Evolutionary conservation across 2,329 filamentous ascomycete genomes (phyloP).

Genomic region (Aspergillus pseudoviridinutans): DNA sequence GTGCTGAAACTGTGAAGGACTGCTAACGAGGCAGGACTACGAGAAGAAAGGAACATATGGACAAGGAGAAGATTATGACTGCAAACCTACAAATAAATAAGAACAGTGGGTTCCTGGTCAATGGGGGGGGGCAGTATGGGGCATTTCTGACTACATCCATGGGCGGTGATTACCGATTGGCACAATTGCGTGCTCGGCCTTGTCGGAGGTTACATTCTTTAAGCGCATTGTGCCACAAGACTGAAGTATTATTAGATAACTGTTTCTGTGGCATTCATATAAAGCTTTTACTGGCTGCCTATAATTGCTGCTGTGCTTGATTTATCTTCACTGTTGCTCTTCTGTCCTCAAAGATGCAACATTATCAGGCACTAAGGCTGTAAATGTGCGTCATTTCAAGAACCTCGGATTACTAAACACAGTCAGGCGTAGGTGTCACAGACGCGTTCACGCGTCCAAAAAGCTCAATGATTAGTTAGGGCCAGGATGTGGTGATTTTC

Average conservation of each 20-base stretch:
- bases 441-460: background rate
- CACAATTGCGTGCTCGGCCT: background rate
- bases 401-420: background rate
- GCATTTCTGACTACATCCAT: background rate
- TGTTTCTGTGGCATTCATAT: background rate
- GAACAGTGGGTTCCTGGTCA: background rate
- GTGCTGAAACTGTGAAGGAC: background rate
- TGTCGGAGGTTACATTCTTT: background rate
- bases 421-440: background rate
- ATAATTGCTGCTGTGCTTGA: background rate
- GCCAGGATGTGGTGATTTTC: background rate
- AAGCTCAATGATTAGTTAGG: background rate
- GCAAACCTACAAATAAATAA: background rate
- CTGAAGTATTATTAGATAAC: background rate
- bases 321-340: background rate
- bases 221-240: background rate
- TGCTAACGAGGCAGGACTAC: background rate
- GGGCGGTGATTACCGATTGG: background rate
- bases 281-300: background rate
- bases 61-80: background rate
- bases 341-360: background rate
- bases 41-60: background rate
- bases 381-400: background rate
- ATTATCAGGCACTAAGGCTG: background rate
- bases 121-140: background rate